These are phyloP conservation scores for Forsythia viridissima DNA, from an alignment of 257 asterid species.

Conservation along the genomic window DNA sequence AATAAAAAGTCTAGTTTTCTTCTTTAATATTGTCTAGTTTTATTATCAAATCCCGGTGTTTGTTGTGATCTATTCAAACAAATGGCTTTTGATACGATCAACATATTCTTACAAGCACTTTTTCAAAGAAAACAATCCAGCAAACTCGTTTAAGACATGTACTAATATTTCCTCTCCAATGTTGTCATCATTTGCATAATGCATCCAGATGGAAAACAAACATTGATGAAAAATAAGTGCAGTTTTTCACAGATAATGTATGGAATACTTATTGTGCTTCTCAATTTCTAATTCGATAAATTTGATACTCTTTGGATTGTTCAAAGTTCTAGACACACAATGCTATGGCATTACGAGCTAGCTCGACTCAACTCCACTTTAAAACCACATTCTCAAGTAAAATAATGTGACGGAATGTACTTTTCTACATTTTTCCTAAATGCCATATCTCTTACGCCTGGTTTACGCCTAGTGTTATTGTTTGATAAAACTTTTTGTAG, in stretches of 20 bases:
- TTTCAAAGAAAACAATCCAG: too few species aligned
- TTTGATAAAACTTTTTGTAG: too few species aligned
- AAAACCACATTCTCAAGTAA: neutral
- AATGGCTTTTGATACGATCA: too few species aligned
- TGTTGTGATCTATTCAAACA: too few species aligned
- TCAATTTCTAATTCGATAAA: neutral
- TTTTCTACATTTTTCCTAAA: conserved; percentile 20
- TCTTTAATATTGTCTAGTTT: neutral
- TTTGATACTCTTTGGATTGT: neutral
- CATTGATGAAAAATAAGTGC: neutral
- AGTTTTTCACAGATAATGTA: too few species aligned
- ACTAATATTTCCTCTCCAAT: too few species aligned
- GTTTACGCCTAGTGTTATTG: neutral
- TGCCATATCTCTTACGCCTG: conserved; percentile 11
- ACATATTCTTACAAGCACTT: too few species aligned
- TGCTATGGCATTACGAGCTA: neutral
- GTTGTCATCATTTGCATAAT: too few species aligned
- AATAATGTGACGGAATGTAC: conserved; percentile 11
- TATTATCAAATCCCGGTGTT: neutral
- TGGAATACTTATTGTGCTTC: too few species aligned
- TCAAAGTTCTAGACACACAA: neutral
- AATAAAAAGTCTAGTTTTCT: neutral
- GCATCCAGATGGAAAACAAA: too few species aligned
- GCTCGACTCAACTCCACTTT: neutral
- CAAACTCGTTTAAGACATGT: too few species aligned